phyloP scores from a whole-genome alignment of 139 green algal species.

The Pleodorina starrii region DNA sequence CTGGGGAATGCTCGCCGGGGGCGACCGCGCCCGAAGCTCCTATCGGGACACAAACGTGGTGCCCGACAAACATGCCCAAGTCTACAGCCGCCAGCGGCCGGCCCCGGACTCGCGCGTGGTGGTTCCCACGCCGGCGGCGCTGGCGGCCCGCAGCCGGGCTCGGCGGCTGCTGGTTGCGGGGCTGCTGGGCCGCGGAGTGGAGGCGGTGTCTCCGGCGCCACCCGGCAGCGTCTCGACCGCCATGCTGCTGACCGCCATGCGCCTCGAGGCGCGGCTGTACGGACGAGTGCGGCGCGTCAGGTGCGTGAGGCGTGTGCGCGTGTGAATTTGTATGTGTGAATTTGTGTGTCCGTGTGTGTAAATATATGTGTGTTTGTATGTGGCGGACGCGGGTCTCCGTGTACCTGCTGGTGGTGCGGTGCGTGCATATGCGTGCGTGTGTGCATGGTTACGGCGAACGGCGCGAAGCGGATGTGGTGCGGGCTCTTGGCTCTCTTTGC shows the following conservation, averaged over 20 bases:
- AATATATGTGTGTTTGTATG: too few species aligned
- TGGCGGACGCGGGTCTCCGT: too few species aligned
- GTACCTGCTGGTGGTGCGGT: too few species aligned
- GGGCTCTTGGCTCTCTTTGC: too few species aligned
- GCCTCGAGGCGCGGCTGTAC: constrained; percentile 18
- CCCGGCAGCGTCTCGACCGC: background rate
- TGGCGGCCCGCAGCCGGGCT: constrained; percentile 8
- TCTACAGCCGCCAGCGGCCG: background rate
- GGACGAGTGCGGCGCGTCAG: constrained; percentile 21
- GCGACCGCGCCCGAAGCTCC: background rate
- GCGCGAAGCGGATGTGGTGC: too few species aligned
- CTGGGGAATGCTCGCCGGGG: background rate
- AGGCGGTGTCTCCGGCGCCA: constrained; percentile 4
- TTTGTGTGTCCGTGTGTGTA: too few species aligned
- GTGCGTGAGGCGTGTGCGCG: too few species aligned
- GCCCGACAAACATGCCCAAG: too few species aligned
- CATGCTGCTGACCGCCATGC: background rate
- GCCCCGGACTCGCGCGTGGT: background rate
- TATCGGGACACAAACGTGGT: background rate
- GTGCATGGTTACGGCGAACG: too few species aligned
- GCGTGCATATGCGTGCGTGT: too few species aligned
- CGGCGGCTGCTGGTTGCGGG: constrained; percentile 30
- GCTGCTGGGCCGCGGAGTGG: background rate
- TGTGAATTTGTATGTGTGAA: too few species aligned
- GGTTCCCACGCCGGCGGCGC: background rate